Percentiles rank a stretch among this genome's conserved stretches.
These are phyloP conservation scores for Lycium barbarum DNA, from an alignment of 257 asterid genomes.

Conservation along the genomic window DNA sequence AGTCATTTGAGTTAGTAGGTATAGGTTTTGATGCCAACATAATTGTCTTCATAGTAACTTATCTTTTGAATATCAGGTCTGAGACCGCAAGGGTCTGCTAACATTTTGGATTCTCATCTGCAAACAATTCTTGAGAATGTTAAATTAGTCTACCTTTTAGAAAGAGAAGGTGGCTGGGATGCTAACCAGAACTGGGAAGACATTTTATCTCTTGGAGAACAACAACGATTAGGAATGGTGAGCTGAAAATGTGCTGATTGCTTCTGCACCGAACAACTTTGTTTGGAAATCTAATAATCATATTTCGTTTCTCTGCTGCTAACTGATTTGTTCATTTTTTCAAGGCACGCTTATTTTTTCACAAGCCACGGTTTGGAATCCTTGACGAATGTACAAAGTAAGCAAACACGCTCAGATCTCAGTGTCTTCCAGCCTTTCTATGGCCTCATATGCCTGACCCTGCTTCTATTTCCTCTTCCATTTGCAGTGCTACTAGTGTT, in stretches of 20 bases:
- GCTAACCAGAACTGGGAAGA: conserved; percentile 95
- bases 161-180: conserved; percentile 99
- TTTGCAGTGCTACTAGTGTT: conserved; percentile 92
- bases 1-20: not conserved
- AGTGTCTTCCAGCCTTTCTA: conserved; percentile 22
- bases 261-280: conserved; percentile 19
- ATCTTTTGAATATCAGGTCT: conserved; percentile 59
- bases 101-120: conserved; percentile 66
- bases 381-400: conserved; percentile 99
- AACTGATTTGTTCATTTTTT: conserved; percentile 35
- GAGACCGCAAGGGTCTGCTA: conserved; percentile 42
- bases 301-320: not conserved
- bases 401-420: conserved; percentile 37
- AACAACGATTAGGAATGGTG: conserved; percentile 98
- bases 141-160: conserved; percentile 83
- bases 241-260: conserved; percentile 34
- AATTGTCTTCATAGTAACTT: conserved; percentile 6
- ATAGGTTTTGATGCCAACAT: not conserved
- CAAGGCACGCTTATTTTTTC: conserved; percentile 97
- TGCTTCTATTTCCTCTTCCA: conserved; percentile 18
- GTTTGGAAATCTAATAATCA: not conserved
- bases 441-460: conserved; percentile 29
- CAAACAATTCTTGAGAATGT: conserved; percentile 82
- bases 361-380: conserved; percentile 92
- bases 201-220: conserved; percentile 97